Conservation (phyloP, 805 yeast genomes). For the Sugiyamaella chiloensis region DNA sequence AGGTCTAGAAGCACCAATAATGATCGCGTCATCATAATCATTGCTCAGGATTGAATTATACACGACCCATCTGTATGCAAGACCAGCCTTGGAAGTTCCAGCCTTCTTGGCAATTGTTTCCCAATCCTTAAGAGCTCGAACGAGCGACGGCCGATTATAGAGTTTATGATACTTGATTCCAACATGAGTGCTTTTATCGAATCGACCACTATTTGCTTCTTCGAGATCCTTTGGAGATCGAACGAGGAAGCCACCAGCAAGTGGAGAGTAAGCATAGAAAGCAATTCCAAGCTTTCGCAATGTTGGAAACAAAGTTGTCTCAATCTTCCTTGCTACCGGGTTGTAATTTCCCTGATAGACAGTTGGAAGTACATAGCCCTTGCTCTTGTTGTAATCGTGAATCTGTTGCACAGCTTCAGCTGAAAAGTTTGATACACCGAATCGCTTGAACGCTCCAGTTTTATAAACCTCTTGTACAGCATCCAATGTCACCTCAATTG, state of each 20-base stretch:
- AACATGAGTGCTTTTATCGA: conserved; percentile 12
- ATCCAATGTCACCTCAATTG: conserved; percentile 27
- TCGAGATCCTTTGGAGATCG: conserved; percentile 18
- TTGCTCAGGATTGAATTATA: conserved; percentile 21
- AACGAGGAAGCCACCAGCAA: conserved; percentile 29
- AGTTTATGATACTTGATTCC: conserved; percentile 23
- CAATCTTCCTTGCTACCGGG: conserved; percentile 27
- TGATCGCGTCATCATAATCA: conserved; percentile 25
- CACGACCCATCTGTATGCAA: conserved; percentile 29
- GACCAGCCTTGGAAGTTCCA: conserved; percentile 19
- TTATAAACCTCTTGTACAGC: conserved; percentile 26
- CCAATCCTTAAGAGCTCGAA: conserved; percentile 24
- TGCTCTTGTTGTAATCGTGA: conserved; percentile 21
- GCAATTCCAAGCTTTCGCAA: conserved; percentile 22
- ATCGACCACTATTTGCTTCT: conserved; percentile 21
- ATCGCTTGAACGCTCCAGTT: conserved; percentile 27
- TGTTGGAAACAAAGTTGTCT: conserved; percentile 26
- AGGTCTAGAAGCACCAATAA: conserved; percentile 24
- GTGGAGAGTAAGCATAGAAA: conserved; percentile 30
- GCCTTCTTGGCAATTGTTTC: conserved; percentile 20
- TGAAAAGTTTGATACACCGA: conserved; percentile 29
- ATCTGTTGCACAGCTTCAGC: conserved; percentile 26
- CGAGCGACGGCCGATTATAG: conserved; percentile 23
- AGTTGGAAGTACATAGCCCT: conserved; percentile 28
- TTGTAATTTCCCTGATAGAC: conserved; percentile 33